Evolutionary conservation across 2,329 filamentous ascomycete species (phyloP).

Genomic region (Dryadomyces quercus-mongolicae): DNA sequence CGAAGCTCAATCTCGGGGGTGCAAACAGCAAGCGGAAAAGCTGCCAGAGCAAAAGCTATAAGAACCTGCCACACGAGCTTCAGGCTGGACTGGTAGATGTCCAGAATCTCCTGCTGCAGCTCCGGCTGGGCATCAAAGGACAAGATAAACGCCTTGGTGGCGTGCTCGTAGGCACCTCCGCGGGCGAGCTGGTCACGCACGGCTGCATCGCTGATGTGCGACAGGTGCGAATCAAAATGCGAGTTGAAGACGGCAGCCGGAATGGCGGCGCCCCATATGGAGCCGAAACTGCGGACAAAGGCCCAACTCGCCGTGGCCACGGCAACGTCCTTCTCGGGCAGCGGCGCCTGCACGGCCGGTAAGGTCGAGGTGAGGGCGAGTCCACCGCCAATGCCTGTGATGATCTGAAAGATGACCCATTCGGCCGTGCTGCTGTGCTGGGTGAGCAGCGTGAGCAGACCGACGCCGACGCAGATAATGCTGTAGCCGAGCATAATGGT

Average conservation of each 20-base stretch:
- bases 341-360: constrained; percentile 28
- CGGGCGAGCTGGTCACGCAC: constrained; percentile 6
- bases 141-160: constrained; percentile 2
- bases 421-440: constrained; percentile 17
- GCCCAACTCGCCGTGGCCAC: constrained; percentile 26
- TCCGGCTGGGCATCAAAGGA: not conserved
- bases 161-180: constrained; percentile 17
- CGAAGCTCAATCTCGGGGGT: not conserved
- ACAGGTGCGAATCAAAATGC: constrained; percentile 11
- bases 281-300: constrained; percentile 34
- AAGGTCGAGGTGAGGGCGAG: constrained; percentile 24
- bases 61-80: constrained; percentile 4
- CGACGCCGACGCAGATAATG: constrained; percentile 19
- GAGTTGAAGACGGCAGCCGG: constrained; percentile 24
- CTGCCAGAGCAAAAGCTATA: constrained; percentile 4
- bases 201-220: constrained; percentile 10
- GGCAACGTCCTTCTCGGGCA: constrained; percentile 24
- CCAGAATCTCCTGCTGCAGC: not conserved
- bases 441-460: constrained; percentile 24
- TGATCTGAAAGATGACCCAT: constrained; percentile 25
- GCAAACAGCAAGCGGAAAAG: not conserved
- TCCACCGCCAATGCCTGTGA: constrained; percentile 26
- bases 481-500: constrained; percentile 21
- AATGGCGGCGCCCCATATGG: constrained; percentile 33
- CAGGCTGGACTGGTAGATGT: constrained; percentile 1